Conservation (phyloP, 768 basidiomycete species). For the Erythrobasidium yunnanense region DNA sequence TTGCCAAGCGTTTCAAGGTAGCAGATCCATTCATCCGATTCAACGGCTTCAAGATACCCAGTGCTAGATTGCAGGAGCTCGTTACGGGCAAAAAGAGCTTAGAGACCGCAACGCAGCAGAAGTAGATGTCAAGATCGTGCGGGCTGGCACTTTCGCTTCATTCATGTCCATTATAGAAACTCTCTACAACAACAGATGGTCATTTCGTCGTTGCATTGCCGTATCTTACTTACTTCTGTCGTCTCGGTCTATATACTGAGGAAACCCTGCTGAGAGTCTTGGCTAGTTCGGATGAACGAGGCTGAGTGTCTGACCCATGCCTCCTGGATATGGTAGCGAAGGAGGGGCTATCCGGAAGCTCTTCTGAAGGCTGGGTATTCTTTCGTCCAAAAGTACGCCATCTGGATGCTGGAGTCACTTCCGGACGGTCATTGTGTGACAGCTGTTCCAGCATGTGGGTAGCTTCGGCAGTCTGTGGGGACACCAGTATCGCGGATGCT, state of each 20-base stretch:
- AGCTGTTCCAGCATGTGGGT: background rate
- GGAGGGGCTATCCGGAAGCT: conserved; percentile 22
- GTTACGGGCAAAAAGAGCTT: no score
- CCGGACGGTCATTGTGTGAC: no score
- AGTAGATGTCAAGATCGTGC: no score
- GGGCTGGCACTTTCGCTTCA: no score
- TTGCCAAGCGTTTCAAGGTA: conserved; percentile 5
- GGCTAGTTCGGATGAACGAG: background rate
- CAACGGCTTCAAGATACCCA: background rate
- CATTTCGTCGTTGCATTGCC: no score
- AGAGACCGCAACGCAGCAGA: no score
- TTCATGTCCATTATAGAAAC: no score
- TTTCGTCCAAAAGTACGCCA: conserved; percentile 7
- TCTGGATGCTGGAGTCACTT: background rate
- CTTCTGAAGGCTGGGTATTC: background rate
- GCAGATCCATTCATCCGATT: conserved; percentile 5
- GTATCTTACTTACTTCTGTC: background rate
- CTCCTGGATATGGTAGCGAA: background rate
- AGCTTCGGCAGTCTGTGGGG: background rate
- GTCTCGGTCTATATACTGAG: background rate
- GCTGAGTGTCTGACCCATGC: no score
- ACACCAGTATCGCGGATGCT: background rate
- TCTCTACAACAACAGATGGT: no score
- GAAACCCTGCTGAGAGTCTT: conserved; percentile 8
- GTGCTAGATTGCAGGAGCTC: background rate